Percentiles rank a stretch among this genome's conserved stretches.
phyloP scores from a whole-genome alignment of 2,329 filamentous ascomycete genomes.

The Fusarium sp. region DNA sequence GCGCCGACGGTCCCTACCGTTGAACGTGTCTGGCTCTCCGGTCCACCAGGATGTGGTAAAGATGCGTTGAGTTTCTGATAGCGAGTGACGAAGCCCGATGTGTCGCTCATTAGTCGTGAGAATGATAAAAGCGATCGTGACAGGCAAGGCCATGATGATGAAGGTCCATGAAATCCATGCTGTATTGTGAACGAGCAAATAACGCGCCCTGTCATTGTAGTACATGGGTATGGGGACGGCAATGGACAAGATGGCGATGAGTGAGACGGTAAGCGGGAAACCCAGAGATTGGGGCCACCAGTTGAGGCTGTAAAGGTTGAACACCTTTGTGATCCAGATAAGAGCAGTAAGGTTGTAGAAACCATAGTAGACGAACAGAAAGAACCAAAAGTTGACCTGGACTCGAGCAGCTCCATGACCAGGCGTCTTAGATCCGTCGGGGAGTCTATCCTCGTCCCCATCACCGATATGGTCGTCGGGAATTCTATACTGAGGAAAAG shows the following conservation, averaged over 20 bases:
- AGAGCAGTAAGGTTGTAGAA: slow-evolving; percentile 75
- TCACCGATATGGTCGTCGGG: slow-evolving; percentile 58
- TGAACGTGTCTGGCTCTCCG: slow-evolving; percentile 62
- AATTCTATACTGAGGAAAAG: slow-evolving; percentile 71
- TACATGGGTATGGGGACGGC: slow-evolving; percentile 70
- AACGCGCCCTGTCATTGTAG: slow-evolving; percentile 61
- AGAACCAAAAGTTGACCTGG: slow-evolving; percentile 77
- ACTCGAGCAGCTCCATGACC: slow-evolving; percentile 73
- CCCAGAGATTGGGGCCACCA: slow-evolving; percentile 75
- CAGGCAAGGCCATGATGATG: slow-evolving; percentile 74
- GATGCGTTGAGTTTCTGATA: slow-evolving; percentile 74
- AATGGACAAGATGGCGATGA: slow-evolving; percentile 70
- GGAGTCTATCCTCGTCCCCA: slow-evolving; percentile 44
- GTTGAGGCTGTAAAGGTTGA: slow-evolving; percentile 76
- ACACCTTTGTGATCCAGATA: slow-evolving; percentile 77
- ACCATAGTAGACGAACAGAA: slow-evolving; percentile 75
- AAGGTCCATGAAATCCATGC: slow-evolving; percentile 77
- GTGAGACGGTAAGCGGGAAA: slow-evolving; percentile 70
- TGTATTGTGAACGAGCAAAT: slow-evolving; percentile 70
- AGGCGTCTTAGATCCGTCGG: slow-evolving; percentile 57
- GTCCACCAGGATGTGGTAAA: slow-evolving; percentile 75
- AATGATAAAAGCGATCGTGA: slow-evolving; percentile 72
- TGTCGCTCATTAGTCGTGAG: slow-evolving; percentile 72
- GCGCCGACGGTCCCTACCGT: slow-evolving; percentile 55
- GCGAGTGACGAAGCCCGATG: slow-evolving; percentile 66